phyloP scores from a whole-genome alignment of 441 rosid species.

The Eruca vesicaria region DNA sequence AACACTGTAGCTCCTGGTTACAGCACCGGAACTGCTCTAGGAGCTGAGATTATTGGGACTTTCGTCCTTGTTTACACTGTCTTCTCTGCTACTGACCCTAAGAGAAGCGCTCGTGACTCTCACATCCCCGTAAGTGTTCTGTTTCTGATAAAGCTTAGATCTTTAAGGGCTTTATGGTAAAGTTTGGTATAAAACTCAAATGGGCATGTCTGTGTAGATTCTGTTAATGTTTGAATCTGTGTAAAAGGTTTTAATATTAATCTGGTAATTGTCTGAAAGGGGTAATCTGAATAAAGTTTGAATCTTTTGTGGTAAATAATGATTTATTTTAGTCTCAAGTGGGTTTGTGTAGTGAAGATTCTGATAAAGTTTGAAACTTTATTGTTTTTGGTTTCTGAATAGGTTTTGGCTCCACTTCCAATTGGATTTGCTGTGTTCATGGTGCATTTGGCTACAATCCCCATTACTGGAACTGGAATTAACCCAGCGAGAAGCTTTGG shows the following conservation, averaged over 20 bases:
- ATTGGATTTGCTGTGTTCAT: constrained; percentile 74
- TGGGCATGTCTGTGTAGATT: background rate
- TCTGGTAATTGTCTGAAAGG: background rate
- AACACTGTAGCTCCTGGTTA: constrained; percentile 32
- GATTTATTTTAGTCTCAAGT: background rate
- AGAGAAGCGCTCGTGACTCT: constrained; percentile 45
- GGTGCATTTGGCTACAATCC: constrained; percentile 90
- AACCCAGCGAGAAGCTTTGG: constrained; percentile 96
- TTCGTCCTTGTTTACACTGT: constrained; percentile 45
- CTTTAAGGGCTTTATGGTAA: background rate
- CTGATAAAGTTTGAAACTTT: background rate
- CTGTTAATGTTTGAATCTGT: background rate
- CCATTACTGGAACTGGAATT: constrained; percentile 91
- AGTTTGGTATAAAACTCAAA: background rate
- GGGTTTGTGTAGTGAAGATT: background rate
- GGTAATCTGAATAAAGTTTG: background rate
- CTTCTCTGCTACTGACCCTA: constrained; percentile 44
- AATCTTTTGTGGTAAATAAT: background rate
- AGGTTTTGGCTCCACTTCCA: constrained; percentile 43
- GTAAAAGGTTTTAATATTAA: background rate
- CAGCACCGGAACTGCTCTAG: constrained; percentile 27
- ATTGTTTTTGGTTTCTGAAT: background rate
- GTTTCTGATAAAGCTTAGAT: background rate
- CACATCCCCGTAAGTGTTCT: constrained; percentile 49
- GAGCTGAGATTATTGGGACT: constrained; percentile 50